These are phyloP conservation scores for Cladophialophora psammophila DNA, from an alignment of 2,329 filamentous ascomycete species.

Conservation along the genomic window DNA sequence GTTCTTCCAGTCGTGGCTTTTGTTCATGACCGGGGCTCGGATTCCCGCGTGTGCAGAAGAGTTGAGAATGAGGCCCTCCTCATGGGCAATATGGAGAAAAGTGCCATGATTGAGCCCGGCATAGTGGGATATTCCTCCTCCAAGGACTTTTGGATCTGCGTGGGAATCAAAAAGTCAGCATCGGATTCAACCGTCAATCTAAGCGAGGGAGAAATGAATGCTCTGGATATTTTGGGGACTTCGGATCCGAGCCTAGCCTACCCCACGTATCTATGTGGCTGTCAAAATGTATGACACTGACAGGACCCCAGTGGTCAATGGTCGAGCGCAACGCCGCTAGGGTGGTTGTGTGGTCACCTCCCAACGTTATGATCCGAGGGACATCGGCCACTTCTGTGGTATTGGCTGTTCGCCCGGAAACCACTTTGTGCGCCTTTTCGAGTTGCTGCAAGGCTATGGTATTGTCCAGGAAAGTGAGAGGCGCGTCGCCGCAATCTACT, in stretches of 20 bases:
- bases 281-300: conserved; percentile 67
- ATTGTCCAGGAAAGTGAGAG: conserved; percentile 61
- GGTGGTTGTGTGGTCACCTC: conserved; percentile 65
- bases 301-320: conserved; percentile 57
- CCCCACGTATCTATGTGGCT: conserved; percentile 63
- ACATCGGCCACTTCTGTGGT: conserved; percentile 49
- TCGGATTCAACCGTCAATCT: not conserved
- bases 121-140: conserved; percentile 60
- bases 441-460: conserved; percentile 63
- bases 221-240: not conserved
- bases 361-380: conserved; percentile 61
- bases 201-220: not conserved
- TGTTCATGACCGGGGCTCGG: conserved; percentile 59
- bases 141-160: conserved; percentile 58
- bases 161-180: conserved; percentile 32
- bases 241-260: conserved; percentile 6
- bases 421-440: conserved; percentile 57
- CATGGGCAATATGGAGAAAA: conserved; percentile 64
- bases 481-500: conserved; percentile 64
- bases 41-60: conserved; percentile 65
- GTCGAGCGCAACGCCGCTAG: conserved; percentile 61
- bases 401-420: conserved; percentile 56
- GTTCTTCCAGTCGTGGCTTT: conserved; percentile 60
- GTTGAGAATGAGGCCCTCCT: conserved; percentile 64
- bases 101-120: conserved; percentile 66